A percentile compares a stretch with the other conserved stretches of the same genome.
Conservation (phyloP, 306 rosid species). For the Vicia villosa region DNA sequence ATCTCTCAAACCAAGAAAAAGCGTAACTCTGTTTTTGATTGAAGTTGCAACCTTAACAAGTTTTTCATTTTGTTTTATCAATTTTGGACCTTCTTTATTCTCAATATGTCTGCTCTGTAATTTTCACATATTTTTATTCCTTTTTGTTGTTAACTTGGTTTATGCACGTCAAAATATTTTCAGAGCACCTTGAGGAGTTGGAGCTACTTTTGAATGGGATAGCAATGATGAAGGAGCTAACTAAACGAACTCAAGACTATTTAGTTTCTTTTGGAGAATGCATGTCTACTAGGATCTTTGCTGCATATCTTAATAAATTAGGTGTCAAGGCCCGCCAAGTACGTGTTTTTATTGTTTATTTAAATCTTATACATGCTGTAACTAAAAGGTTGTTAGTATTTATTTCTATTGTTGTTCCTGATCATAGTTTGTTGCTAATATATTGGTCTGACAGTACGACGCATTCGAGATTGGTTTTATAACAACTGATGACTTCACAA, state of each 20-base stretch:
- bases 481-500: conserved; percentile 97
- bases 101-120: conserved; percentile 19
- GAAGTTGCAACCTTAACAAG: conserved; percentile 3
- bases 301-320: conserved; percentile 66
- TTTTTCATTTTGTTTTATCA: conserved; percentile 28
- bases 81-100: conserved; percentile 21
- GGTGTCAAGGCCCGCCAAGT: conserved; percentile 91
- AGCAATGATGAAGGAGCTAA: conserved; percentile 96
- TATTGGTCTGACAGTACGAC: conserved; percentile 68
- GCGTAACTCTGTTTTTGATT: neutral
- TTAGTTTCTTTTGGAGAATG: conserved; percentile 98
- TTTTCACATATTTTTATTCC: conserved; percentile 24
- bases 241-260: conserved; percentile 85
- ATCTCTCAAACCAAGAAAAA: conserved; percentile 12
- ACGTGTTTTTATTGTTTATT: conserved; percentile 40
- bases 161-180: conserved; percentile 29
- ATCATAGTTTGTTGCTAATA: conserved; percentile 31
- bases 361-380: conserved; percentile 6
- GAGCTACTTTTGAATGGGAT: conserved; percentile 96
- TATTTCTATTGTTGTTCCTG: conserved; percentile 15
- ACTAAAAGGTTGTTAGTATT: neutral
- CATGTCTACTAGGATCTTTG: conserved; percentile 98
- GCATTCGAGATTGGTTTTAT: conserved; percentile 91
- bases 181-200: conserved; percentile 81
- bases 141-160: conserved; percentile 31